These are phyloP conservation scores for Artemisia annua DNA, from an alignment of 129 eudicot species.

Conservation along the genomic window DNA sequence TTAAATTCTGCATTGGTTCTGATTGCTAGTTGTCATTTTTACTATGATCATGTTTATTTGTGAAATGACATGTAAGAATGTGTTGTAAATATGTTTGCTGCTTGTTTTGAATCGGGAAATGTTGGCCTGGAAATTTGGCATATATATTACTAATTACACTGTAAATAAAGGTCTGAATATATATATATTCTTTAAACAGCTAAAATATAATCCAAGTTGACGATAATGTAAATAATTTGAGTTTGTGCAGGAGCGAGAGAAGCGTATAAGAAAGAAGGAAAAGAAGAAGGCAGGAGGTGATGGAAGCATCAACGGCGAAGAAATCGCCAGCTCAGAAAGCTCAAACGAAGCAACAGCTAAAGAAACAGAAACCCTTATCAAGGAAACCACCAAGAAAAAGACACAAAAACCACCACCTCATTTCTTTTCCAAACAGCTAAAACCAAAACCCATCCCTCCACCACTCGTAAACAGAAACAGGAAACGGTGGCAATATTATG, in stretches of 20 bases:
- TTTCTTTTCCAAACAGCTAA: constrained; percentile 27
- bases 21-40: background rate
- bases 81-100: background rate
- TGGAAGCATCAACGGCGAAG: constrained; percentile 41
- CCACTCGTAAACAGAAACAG: constrained; percentile 63
- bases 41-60: background rate
- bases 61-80: background rate
- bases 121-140: background rate
- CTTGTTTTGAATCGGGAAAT: background rate
- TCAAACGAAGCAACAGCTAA: constrained; percentile 22
- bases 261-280: constrained; percentile 80
- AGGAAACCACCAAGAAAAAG: constrained; percentile 28
- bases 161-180: background rate
- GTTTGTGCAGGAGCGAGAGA: constrained; percentile 72
- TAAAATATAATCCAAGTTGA: background rate
- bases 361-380: constrained; percentile 32
- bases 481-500: constrained; percentile 47
- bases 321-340: constrained; percentile 31
- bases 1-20: background rate
- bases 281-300: constrained; percentile 52
- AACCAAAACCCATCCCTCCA: constrained; percentile 70
- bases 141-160: background rate
- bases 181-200: background rate
- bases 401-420: constrained; percentile 10
- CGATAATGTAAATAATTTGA: constrained; percentile 6